Conservation (phyloP, 129 eudicot species). For the Dittrichia graveolens region DNA sequence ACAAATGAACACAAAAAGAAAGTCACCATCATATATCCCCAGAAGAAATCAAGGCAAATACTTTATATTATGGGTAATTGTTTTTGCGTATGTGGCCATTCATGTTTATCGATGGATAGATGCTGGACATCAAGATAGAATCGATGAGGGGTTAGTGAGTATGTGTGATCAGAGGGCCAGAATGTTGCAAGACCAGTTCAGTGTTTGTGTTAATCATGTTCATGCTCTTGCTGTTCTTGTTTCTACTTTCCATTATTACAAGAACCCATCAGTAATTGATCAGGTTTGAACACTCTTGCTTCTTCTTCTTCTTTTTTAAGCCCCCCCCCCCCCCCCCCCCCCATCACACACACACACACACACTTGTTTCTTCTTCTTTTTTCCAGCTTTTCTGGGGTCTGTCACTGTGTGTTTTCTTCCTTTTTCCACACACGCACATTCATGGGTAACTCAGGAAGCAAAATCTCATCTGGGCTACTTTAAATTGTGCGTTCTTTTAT, state of each 20-base stretch:
- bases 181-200: constrained; percentile 86
- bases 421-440: neutral
- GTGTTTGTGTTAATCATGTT: constrained; percentile 82
- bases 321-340: neutral
- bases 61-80: constrained; percentile 45
- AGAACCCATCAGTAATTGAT: constrained; percentile 77
- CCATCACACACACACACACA: too few species aligned
- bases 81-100: constrained; percentile 31
- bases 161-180: constrained; percentile 92
- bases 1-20: constrained; percentile 47
- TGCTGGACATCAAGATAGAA: constrained; percentile 24
- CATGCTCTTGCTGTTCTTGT: constrained; percentile 85
- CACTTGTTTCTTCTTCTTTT: too few species aligned
- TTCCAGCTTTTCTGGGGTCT: neutral
- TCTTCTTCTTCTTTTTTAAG: too few species aligned
- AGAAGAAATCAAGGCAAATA: constrained; percentile 40
- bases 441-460: constrained; percentile 1
- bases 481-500: too few species aligned
- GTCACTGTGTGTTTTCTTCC: constrained; percentile 5
- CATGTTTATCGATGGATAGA: constrained; percentile 45
- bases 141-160: constrained; percentile 65
- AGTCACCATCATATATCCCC: constrained; percentile 37
- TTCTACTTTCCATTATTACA: constrained; percentile 77
- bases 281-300: constrained; percentile 53
- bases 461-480: neutral